Base-by-base conservation (phyloP, 116 monocot genomes). In the Cymodocea nodosa region DNA sequence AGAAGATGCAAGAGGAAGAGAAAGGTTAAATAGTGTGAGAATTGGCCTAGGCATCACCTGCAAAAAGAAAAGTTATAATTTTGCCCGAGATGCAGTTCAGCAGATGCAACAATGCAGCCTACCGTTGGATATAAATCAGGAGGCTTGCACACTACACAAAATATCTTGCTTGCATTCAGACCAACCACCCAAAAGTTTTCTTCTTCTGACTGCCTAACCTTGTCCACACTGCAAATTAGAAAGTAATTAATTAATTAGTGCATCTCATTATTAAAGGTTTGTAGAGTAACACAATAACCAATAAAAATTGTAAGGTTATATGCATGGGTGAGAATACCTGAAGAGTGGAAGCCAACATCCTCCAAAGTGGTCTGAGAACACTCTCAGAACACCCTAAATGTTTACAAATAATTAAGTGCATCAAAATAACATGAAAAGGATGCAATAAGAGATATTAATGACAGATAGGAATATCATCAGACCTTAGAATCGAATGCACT, bases 1-100 rank as follows among this genome's bases (percentile, higher is more conserved):
- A 72, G 97, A 98, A 61, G 80, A 83, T 10, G 86, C 92, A 74
- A 98, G 76, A 57, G 92, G 92, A 62, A 84, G 76, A 68, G 88
- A 84, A 67, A 98, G 81, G 40, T 60, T 62, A 5, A 92, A 76
- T 56, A 88, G 76, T 2, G 81, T 86, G 20, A 92, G 77, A 79
- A 98, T 80, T 44, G 97, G 97, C 84, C 84, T 98, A 3, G 97
- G 97, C 72, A 80, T 86, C 51, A 89, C 92, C 94, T 94, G 77
- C 60, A 79, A 66, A 37, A 66, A 8, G 34, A 15, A 76, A 61
- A 17, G 48, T 19, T 2, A 52, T 23, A 34, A 51, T 22, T 18
- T 17, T 9, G 1, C 44, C 44, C 7, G 8, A 44, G 12, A 44
- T 13, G 4, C 10, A 25, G 25, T 58, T 10, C 22, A 58, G 58